These are phyloP conservation scores for Alternaria rosae DNA, from an alignment of 2,329 filamentous ascomycete species.

Conservation along the genomic window DNA sequence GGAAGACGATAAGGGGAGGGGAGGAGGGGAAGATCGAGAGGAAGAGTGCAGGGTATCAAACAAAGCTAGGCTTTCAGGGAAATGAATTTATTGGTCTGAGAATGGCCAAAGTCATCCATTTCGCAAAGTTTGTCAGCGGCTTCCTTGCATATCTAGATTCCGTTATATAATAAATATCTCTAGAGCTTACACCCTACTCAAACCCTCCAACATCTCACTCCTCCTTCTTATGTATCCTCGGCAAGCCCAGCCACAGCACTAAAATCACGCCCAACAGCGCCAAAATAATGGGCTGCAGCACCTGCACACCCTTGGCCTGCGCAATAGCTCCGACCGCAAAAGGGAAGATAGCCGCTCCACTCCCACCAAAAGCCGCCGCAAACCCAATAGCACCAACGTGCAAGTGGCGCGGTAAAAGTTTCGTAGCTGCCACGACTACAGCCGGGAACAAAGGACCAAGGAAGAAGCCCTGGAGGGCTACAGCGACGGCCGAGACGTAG, in stretches of 20 bases:
- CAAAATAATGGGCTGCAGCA: slow-evolving; percentile 67
- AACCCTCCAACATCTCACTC: slow-evolving; percentile 25
- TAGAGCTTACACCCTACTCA: background rate
- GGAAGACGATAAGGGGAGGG: accelerated
- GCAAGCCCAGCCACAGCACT: slow-evolving; percentile 60
- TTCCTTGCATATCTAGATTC: background rate
- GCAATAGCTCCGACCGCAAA: slow-evolving; percentile 74
- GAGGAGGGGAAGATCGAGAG: background rate
- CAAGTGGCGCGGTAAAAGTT: slow-evolving; percentile 73
- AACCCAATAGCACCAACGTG: slow-evolving; percentile 86
- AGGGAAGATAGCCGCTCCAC: slow-evolving; percentile 72
- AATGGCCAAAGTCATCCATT: background rate
- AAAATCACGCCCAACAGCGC: slow-evolving; percentile 61
- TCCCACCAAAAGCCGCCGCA: slow-evolving; percentile 77
- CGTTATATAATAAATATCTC: background rate
- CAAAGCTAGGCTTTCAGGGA: background rate
- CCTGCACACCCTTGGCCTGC: slow-evolving; percentile 65
- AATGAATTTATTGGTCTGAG: background rate
- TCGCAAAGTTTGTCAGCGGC: background rate
- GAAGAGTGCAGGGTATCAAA: background rate
- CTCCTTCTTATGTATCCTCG: slow-evolving; percentile 55
- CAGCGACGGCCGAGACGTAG: slow-evolving; percentile 74
- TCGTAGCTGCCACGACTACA: slow-evolving; percentile 75
- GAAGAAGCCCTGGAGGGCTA: slow-evolving; percentile 78
- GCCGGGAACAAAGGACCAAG: slow-evolving; percentile 81